Percentiles rank a stretch among this genome's conserved stretches.
Conservation (phyloP, 148 eudicot genomes). For the Rhododendron vialii region DNA sequence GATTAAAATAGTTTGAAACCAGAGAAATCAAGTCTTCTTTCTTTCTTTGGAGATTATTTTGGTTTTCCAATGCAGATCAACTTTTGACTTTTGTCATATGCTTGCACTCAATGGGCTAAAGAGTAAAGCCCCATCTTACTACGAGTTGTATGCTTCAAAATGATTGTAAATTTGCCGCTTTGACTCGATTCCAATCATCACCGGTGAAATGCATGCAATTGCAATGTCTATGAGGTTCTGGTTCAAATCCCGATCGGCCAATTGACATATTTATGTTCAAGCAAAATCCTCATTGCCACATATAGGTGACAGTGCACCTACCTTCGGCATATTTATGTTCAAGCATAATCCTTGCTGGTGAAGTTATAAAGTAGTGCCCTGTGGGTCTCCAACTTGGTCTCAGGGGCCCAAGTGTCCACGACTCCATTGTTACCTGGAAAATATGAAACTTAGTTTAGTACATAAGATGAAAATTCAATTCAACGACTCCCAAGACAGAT, state of each 20-base stretch:
- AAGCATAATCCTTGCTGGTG: neutral
- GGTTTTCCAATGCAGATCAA: neutral
- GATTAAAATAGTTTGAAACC: neutral
- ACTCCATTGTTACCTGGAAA: neutral
- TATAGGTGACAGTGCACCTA: neutral
- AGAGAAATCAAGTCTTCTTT: neutral
- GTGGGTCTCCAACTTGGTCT: neutral
- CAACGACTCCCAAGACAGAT: neutral
- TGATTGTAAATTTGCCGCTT: neutral
- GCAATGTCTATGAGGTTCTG: neutral
- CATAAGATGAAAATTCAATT: neutral
- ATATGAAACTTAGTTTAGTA: neutral
- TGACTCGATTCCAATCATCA: neutral
- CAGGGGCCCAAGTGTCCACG: neutral
- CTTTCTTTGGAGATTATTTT: neutral
- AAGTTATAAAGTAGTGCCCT: neutral
- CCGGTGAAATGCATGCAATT: neutral
- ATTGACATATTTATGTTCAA: neutral
- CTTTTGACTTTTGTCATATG: neutral
- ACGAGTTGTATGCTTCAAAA: neutral
- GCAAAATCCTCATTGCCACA: too few relatives aligned
- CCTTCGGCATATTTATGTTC: neutral
- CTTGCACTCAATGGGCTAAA: neutral
- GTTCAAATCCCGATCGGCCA: neutral
- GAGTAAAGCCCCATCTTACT: neutral